A percentile compares a stretch with the other conserved stretches of the same genome.
These are phyloP conservation scores for Phytophthora tentaculata DNA, from an alignment of 352 stramenopile species.

Conservation along the genomic window DNA sequence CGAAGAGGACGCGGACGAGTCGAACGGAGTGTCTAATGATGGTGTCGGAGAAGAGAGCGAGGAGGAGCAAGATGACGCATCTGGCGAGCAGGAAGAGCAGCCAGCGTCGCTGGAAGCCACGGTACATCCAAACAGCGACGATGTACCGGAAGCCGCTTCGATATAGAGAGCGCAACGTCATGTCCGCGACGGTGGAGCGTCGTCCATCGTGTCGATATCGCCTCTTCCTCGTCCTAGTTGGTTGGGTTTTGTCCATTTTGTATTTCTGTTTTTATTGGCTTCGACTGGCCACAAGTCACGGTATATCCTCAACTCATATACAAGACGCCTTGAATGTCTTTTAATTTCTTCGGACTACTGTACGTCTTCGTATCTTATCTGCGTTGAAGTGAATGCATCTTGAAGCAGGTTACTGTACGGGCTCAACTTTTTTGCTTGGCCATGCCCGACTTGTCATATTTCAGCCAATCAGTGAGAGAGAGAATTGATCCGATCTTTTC, in stretches of 20 bases:
- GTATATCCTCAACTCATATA: conserved; percentile 30
- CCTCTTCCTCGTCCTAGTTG: background rate
- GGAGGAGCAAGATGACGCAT: conserved; percentile 24
- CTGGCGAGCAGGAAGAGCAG: conserved; percentile 21
- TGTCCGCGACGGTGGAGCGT: conserved; percentile 21
- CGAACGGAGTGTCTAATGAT: conserved; percentile 31
- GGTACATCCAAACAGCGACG: conserved; percentile 26
- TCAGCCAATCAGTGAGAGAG: conserved; percentile 16
- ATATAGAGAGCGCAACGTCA: conserved; percentile 26
- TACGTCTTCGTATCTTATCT: conserved; percentile 14
- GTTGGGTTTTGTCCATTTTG: conserved; percentile 43
- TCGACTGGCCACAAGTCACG: conserved; percentile 26
- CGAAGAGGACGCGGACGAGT: conserved; percentile 35
- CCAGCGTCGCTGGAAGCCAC: conserved; percentile 14
- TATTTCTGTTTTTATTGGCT: conserved; percentile 48
- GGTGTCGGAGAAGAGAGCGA: conserved; percentile 23
- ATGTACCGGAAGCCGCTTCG: conserved; percentile 29
- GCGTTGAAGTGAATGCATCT: conserved; percentile 1
- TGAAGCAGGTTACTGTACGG: background rate
- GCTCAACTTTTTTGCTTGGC: conserved; percentile 12
- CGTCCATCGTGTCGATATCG: conserved; percentile 11
- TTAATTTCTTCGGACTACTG: background rate
- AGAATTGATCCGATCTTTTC: conserved; percentile 31
- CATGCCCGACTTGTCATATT: conserved; percentile 7
- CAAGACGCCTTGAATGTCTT: conserved; percentile 30